Conservation (phyloP, 1,284 basidiomycete species). For the Taiwanofungus camphoratus region DNA sequence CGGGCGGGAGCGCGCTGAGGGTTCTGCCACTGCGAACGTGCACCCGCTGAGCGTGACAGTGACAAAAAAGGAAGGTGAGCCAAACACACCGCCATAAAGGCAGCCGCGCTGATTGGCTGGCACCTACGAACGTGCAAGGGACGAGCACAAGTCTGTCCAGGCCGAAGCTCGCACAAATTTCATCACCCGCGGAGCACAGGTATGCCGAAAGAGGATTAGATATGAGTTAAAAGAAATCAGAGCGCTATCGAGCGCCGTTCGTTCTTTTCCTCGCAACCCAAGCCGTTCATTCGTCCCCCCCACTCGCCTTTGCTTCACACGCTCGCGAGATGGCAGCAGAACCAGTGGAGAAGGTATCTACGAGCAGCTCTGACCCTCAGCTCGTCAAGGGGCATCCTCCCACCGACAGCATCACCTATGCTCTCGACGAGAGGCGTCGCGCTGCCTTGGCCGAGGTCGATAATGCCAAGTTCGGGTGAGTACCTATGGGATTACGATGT, state of each 20-base stretch:
- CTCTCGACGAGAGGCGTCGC: conserved; percentile 27
- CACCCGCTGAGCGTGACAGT: background rate
- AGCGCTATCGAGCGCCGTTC: conserved; percentile 2
- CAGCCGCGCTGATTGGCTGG: conserved; percentile 17
- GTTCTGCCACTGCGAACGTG: conserved; percentile 4
- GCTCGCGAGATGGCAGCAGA: conserved; percentile 8
- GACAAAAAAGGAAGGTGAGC: background rate
- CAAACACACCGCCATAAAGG: conserved; percentile 2
- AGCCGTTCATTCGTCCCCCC: conserved; percentile 1
- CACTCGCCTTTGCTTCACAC: too few relatives aligned
- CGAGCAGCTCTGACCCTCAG: conserved; percentile 14
- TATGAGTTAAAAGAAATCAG: conserved; percentile 5
- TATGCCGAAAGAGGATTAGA: conserved; percentile 5
- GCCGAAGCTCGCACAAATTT: conserved; percentile 15
- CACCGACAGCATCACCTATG: conserved; percentile 7
- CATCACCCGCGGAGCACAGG: conserved; percentile 15
- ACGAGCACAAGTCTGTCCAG: conserved; percentile 7
- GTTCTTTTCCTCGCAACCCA: conserved; percentile 1
- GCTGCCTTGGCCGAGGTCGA: conserved; percentile 53
- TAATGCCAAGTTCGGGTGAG: conserved; percentile 44
- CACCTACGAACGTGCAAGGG: conserved; percentile 24
- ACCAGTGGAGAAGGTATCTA: conserved; percentile 17
- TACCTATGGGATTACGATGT: conserved; percentile 3
- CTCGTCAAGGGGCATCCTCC: conserved; percentile 8
- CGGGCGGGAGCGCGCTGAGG: background rate